These are phyloP conservation scores for Sordariomycetes sp. DNA, from an alignment of 2,329 filamentous ascomycete species.

Conservation along the genomic window DNA sequence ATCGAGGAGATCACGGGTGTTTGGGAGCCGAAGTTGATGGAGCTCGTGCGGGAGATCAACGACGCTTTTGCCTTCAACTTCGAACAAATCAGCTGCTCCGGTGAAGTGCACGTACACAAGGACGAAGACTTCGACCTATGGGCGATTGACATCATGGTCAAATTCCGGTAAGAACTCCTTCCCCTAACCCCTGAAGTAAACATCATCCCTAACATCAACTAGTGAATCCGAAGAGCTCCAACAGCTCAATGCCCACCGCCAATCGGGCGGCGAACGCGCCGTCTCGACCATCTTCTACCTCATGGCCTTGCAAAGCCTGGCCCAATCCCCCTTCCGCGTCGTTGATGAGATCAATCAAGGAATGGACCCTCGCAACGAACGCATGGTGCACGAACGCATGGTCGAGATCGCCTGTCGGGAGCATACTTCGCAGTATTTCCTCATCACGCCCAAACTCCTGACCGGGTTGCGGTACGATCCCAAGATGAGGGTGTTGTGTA, in stretches of 20 bases:
- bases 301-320: slow-evolving; percentile 92
- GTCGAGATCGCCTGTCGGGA: slow-evolving; percentile 91
- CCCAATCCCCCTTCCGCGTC: slow-evolving; percentile 90
- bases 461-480: slow-evolving; percentile 76
- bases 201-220: slow-evolving; percentile 8
- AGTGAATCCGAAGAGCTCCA: slow-evolving; percentile 76
- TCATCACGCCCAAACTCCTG: slow-evolving; percentile 94
- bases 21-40: slow-evolving; percentile 82
- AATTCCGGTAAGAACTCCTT: slow-evolving; percentile 62
- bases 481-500: slow-evolving; percentile 89
- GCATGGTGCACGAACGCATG: slow-evolving; percentile 96
- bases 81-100: slow-evolving; percentile 85
- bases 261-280: slow-evolving; percentile 91
- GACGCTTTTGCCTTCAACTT: slow-evolving; percentile 91
- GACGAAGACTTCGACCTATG: slow-evolving; percentile 89
- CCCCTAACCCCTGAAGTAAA: neutral
- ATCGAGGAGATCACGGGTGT: slow-evolving; percentile 58
- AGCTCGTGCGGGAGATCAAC: slow-evolving; percentile 71
- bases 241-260: slow-evolving; percentile 80
- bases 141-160: slow-evolving; percentile 90
- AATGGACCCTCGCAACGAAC: slow-evolving; percentile 97
- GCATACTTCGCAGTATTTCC: slow-evolving; percentile 79
- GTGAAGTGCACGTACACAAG: slow-evolving; percentile 82
- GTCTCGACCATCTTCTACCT: slow-evolving; percentile 98
- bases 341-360: slow-evolving; percentile 99